Evolutionary conservation across 2,329 filamentous ascomycete species (phyloP), one percentile per base, ranked within the genome.

Genomic region (Talaromyces sp.): DNA sequence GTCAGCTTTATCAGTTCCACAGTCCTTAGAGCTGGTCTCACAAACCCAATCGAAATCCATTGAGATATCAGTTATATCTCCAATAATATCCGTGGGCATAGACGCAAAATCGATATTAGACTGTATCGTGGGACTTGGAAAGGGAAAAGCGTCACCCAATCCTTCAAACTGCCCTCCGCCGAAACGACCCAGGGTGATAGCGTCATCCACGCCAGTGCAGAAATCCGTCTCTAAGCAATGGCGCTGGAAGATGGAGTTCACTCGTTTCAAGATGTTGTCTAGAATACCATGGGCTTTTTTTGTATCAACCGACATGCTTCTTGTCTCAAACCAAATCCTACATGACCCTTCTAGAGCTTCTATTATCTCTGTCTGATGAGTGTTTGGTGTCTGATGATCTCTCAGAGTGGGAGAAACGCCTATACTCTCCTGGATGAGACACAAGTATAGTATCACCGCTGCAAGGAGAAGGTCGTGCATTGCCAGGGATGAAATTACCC

Each of bases 401-500:
- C 23, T 23, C 23, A 23, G 23, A 23, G 30, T 7, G 28, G 30
- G 30, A 51, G 28, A 23, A 51, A 12, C 7, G 9, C 9, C 30
- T 1, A 27, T 12, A 52, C 14, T 51, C 28, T 51, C 56, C 18
- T 58, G 30, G 7, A 36, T 51, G 12, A 58, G 33, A 9, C n/a
- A 36, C 42, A 58, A 51, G 42, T 36, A 51, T 58, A 31, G 34
- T 51, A 58, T 58, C 7, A 58, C 56, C n/a, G 30, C 56, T 9
- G 56, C 42, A 18, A 58, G 56, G 10, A 58, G 42, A 36, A 58
- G 56, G 30, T 58, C 56, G 18, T 58, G 56, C 42, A 58, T 23
- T 31, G 56, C 56, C 28, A 58, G 27, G n/a, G 56, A 58, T 8
- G 56, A 58, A 51, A 58, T 58, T 34, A 58, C 14, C 56, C 56